A percentile compares a stretch with the other conserved stretches of the same genome.
Conservation (phyloP, 2,329 filamentous ascomycete species). For the Claviceps citrina region DNA sequence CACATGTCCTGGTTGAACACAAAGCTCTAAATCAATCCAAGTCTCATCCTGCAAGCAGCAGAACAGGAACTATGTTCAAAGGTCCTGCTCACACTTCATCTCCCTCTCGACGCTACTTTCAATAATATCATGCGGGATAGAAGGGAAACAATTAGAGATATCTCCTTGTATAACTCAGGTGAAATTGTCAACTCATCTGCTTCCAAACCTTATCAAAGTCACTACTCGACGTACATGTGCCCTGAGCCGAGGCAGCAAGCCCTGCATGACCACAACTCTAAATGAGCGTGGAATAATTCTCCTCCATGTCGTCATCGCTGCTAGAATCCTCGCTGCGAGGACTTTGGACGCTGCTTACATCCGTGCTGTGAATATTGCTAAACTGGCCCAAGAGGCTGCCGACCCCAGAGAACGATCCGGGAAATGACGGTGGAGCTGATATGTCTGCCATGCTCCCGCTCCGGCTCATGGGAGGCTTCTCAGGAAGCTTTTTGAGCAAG, state of each 20-base stretch:
- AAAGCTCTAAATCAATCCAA: too few species aligned
- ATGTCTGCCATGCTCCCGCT: conserved; percentile 36
- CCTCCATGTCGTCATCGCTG: conserved; percentile 41
- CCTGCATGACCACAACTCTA: neutral
- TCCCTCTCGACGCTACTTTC: neutral
- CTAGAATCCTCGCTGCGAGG: conserved; percentile 33
- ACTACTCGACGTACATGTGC: neutral
- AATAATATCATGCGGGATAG: neutral
- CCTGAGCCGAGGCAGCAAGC: neutral
- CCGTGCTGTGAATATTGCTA: conserved; percentile 30
- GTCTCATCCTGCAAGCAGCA: too few species aligned
- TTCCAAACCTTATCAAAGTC: neutral
- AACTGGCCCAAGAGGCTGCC: conserved; percentile 24
- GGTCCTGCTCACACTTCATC: neutral
- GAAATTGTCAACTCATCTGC: neutral
- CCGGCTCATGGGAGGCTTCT: conserved; percentile 52
- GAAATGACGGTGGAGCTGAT: conserved; percentile 13
- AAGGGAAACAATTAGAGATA: neutral
- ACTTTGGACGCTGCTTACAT: conserved; percentile 36
- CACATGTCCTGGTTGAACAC: too few species aligned
- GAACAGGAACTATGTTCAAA: too few species aligned
- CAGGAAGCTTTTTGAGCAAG: conserved; percentile 51
- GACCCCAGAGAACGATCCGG: conserved; percentile 16
- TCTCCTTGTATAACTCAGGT: neutral
- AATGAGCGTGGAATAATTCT: conserved; percentile 13